Evolutionary conservation across 768 basidiomycete genomes (phyloP), one percentile per base, ranked within the genome.

Genomic region (Boletellus sp.): DNA sequence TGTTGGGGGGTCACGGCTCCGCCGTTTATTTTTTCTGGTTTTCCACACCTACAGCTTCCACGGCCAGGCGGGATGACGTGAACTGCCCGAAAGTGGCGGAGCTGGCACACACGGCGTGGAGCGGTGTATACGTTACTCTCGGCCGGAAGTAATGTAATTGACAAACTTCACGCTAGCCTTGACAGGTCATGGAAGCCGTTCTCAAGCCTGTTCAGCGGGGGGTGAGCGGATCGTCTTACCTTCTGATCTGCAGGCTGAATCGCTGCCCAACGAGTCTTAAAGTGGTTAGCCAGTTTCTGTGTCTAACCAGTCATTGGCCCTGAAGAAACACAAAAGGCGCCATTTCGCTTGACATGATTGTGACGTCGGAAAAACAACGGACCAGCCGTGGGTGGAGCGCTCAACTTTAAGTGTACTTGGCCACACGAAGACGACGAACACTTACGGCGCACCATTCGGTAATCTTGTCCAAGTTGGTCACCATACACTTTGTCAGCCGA

Each of bases 31-130:
- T 56, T 37, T 12, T 24, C 19, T 19, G n/a, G n/a, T 10, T 35
- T 28, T 46, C 15, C 35, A 11, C 12, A 32, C 19, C 12, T 23
- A 20, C 17, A 33, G n/a, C 12, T 40, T 43, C 34, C 11, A n/a
- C 26, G 36, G 43, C 23, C 15, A 33, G n/a, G 40, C 16, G n/a
- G n/a, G 8, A 41, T 56, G 60, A 54, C 45, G 33, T 55, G 36
- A 45, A 33, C 13, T 16, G n/a, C n/a, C 54, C 52, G 51, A 28
- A 40, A 15, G 20, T 32, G 42, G 23, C 26, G 49, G 26, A 45
- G 39, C 43, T 22, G 20, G 15, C 45, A 31, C 41, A 52, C 54
- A 56, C 52, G 44, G 41, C 28, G 59, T 54, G 56, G 56, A 61
- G 54, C 48, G 32, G 35, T 41, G 37, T 4, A 22, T 32, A 33